phyloP scores from a whole-genome alignment of 805 yeast genomes.

The Candida pini region DNA sequence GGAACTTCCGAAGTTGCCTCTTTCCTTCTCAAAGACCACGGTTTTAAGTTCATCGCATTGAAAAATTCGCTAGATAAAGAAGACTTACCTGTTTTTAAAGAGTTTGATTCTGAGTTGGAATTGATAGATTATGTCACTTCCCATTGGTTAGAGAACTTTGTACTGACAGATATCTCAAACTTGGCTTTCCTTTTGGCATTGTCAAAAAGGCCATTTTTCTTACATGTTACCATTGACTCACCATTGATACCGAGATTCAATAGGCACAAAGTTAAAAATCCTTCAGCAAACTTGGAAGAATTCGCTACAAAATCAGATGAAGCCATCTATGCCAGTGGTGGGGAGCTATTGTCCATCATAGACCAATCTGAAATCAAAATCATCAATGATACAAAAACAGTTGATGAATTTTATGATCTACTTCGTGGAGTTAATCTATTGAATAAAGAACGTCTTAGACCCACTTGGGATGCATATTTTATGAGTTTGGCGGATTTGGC shows the following conservation, averaged over 20 bases:
- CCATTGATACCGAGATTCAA: slow-evolving; percentile 47
- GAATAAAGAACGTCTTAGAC: slow-evolving; percentile 64
- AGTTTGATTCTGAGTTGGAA: slow-evolving; percentile 36
- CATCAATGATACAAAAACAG: slow-evolving; percentile 40
- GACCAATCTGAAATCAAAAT: slow-evolving; percentile 52
- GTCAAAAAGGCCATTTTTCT: slow-evolving; percentile 73
- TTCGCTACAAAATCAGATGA: slow-evolving; percentile 13
- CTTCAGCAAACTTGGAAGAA: slow-evolving; percentile 8
- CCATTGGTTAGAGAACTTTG: slow-evolving; percentile 61
- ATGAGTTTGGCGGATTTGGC: slow-evolving; percentile 93
- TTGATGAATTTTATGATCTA: slow-evolving; percentile 32
- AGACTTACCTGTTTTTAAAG: slow-evolving; percentile 16
- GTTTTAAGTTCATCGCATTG: slow-evolving; percentile 37
- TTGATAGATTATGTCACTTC: slow-evolving; percentile 58
- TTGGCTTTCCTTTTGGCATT: slow-evolving; percentile 39
- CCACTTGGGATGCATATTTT: slow-evolving; percentile 95
- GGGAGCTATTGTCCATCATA: slow-evolving; percentile 34
- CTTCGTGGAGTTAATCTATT: slow-evolving; percentile 37
- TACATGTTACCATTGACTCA: slow-evolving; percentile 75
- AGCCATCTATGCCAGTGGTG: slow-evolving; percentile 4
- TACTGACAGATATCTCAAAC: slow-evolving; percentile 45
- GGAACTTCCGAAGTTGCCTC: slow-evolving; percentile 63
- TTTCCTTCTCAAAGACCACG: slow-evolving; percentile 45
- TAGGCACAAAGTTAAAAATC: slow-evolving; percentile 22
- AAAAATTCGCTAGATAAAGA: slow-evolving; percentile 10